Evolutionary conservation across 148 eudicot genomes (phyloP).

Genomic region (Talinum fruticosum): DNA sequence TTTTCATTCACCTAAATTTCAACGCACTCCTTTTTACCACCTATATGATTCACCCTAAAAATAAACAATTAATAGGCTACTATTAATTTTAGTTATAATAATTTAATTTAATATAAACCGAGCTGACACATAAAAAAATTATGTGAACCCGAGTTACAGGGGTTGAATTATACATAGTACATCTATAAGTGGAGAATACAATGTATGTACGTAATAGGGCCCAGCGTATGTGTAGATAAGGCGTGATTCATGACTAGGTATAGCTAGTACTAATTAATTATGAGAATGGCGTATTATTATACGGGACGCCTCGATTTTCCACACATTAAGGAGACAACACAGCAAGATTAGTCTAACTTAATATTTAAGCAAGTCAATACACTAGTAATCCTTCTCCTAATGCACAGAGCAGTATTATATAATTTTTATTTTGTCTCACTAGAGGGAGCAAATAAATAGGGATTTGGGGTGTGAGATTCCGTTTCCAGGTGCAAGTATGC

Average conservation of each 20-base stretch:
- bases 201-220: neutral
- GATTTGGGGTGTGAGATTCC: constrained; percentile 26
- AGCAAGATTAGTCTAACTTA: constrained; percentile 19
- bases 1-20: constrained; percentile 17
- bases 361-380: constrained; percentile 2
- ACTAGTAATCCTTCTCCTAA: constrained; percentile 20
- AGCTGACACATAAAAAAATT: neutral
- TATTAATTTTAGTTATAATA: no score
- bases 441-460: constrained; percentile 44
- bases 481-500: constrained; percentile 1
- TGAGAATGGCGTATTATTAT: neutral
- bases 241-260: constrained; percentile 4
- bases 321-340: constrained; percentile 26
- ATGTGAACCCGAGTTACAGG: neutral
- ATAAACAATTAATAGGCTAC: no score
- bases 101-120: neutral
- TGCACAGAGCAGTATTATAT: constrained; percentile 11
- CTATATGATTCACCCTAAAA: no score
- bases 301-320: constrained; percentile 9
- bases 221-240: neutral
- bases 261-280: neutral
- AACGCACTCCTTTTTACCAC: no score
- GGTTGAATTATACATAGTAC: neutral
- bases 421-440: constrained; percentile 39
- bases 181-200: neutral